Percentiles rank a stretch among this genome's conserved stretches.
Conservation (phyloP, 2,329 filamentous ascomycete species). For the Rhynchosporium graminicola region DNA sequence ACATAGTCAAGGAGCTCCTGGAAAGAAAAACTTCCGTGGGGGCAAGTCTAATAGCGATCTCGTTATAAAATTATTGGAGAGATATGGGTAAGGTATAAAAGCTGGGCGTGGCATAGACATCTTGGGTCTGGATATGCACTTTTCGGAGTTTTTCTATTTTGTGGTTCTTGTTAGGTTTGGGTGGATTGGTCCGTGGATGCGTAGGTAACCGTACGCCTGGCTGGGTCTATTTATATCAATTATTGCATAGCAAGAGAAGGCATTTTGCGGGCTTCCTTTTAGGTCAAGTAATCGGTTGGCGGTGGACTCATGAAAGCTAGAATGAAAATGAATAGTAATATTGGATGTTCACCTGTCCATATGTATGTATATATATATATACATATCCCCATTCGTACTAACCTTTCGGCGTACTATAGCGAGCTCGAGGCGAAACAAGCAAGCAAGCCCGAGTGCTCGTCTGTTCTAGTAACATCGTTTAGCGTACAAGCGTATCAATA, state of each 20-base stretch:
- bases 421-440: too few species aligned
- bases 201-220: not conserved
- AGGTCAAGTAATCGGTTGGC: too few species aligned
- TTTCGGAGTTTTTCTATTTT: slow-evolving; percentile 5
- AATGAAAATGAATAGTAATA: too few species aligned
- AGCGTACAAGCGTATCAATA: too few species aligned
- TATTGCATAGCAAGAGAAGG: not conserved
- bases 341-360: too few species aligned
- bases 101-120: not conserved
- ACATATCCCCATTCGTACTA: too few species aligned
- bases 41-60: not conserved
- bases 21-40: not conserved
- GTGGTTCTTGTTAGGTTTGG: slow-evolving; percentile 2
- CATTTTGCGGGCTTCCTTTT: not conserved
- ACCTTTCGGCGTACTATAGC: too few species aligned
- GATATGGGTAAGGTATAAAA: not conserved
- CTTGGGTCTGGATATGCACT: not conserved
- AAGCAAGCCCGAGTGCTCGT: too few species aligned
- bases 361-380: too few species aligned
- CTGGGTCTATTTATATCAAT: not conserved
- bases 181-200: not conserved
- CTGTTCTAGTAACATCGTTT: too few species aligned
- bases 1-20: not conserved
- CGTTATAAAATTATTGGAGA: not conserved
- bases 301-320: too few species aligned